A percentile compares a stretch with the other conserved stretches of the same genome.
Evolutionary conservation across 1,284 basidiomycete species (phyloP).

Genomic region (Leccinum holopus): DNA sequence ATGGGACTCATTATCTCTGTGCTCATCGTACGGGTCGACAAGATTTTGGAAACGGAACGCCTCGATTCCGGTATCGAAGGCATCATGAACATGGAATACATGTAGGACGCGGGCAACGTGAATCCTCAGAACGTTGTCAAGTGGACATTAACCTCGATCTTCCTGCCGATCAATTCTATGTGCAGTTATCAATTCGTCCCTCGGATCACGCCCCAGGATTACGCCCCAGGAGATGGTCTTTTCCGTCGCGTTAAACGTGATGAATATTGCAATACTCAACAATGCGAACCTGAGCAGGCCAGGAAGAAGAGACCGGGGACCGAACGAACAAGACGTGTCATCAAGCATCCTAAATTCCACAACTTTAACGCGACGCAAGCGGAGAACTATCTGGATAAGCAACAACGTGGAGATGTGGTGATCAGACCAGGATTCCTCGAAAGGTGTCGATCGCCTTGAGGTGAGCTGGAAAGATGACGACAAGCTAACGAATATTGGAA

Average conservation of each 20-base stretch:
- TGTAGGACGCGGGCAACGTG: conserved; percentile 51
- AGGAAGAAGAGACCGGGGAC: conserved; percentile 84
- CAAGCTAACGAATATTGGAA: conserved; percentile 23
- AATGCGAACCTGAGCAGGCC: conserved; percentile 68
- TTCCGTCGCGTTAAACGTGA: conserved; percentile 67
- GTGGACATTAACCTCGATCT: conserved; percentile 68
- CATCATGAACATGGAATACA: conserved; percentile 65
- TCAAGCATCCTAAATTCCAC: conserved; percentile 99
- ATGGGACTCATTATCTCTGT: conserved; percentile 86
- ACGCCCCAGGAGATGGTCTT: conserved; percentile 62
- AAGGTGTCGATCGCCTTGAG: conserved; percentile 91
- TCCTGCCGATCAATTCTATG: conserved; percentile 61
- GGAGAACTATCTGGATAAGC: conserved; percentile 85
- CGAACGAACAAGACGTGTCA: conserved; percentile 77
- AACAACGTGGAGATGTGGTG: conserved; percentile 93
- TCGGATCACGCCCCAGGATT: conserved; percentile 43
- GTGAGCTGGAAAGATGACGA: conserved; percentile 99
- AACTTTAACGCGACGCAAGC: conserved; percentile 93
- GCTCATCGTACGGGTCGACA: conserved; percentile 60
- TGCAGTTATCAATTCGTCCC: conserved; percentile 77
- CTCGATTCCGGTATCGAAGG: conserved; percentile 95
- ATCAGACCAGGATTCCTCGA: conserved; percentile 88
- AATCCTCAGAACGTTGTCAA: conserved; percentile 52
- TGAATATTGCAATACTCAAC: conserved; percentile 65
- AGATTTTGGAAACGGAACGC: conserved; percentile 54